Evolutionary conservation across 768 basidiomycete species (phyloP).

Genomic region (Mycena epipterygia): DNA sequence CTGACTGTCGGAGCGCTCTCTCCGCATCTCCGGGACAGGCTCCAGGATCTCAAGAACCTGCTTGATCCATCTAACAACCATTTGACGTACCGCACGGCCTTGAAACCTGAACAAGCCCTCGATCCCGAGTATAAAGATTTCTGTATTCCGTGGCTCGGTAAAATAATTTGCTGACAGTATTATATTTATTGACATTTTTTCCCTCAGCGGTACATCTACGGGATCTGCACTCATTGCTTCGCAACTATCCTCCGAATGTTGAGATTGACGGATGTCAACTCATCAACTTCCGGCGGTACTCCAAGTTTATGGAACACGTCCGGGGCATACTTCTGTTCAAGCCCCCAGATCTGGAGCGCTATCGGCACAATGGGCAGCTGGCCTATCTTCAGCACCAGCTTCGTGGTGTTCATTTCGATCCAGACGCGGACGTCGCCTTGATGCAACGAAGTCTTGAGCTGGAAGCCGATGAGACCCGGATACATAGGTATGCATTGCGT

Average conservation of each 20-base stretch:
- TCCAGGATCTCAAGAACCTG: slow-evolving; percentile 51
- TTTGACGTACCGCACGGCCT: slow-evolving; percentile 51
- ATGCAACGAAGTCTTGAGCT: slow-evolving; percentile 48
- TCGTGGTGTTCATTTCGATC: slow-evolving; percentile 42
- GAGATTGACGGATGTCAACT: slow-evolving; percentile 48
- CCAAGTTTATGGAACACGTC: slow-evolving; percentile 53
- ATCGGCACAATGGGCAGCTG: slow-evolving; percentile 50
- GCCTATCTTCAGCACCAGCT: slow-evolving; percentile 59
- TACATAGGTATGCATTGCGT: slow-evolving; percentile 26
- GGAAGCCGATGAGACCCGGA: slow-evolving; percentile 45
- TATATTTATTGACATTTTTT: background rate
- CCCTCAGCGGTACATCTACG: slow-evolving; percentile 54
- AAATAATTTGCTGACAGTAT: slow-evolving; percentile 14
- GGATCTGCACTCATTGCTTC: slow-evolving; percentile 50
- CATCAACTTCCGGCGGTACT: slow-evolving; percentile 60
- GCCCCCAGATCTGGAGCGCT: slow-evolving; percentile 50
- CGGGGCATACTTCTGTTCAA: slow-evolving; percentile 48
- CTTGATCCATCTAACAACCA: slow-evolving; percentile 52
- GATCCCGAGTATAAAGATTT: slow-evolving; percentile 40
- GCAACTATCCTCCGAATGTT: slow-evolving; percentile 45
- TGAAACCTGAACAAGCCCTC: slow-evolving; percentile 39
- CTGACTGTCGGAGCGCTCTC: slow-evolving; percentile 50
- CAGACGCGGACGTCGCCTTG: slow-evolving; percentile 49
- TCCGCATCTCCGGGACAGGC: slow-evolving; percentile 43
- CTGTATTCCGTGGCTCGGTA: slow-evolving; percentile 60